Percentiles rank a stretch among this genome's conserved stretches.
phyloP scores from a whole-genome alignment of 768 basidiomycete species.

The Suillus weaverae region DNA sequence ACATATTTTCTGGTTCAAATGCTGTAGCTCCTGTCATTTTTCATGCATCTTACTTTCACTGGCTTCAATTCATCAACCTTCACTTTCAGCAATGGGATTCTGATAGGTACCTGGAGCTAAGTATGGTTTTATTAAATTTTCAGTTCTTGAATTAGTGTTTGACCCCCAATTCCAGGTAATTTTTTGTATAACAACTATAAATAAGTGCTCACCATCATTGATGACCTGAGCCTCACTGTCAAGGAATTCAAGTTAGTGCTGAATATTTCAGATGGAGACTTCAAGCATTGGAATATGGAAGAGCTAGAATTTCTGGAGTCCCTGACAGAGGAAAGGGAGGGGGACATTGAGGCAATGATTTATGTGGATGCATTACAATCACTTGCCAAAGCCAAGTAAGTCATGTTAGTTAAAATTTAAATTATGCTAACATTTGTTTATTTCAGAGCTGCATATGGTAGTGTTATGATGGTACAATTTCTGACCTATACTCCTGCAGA shows the following conservation, averaged over 20 bases:
- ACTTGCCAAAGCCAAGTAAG: neutral
- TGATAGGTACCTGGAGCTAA: conserved; percentile 7
- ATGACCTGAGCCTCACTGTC: neutral
- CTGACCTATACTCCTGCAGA: conserved; percentile 15
- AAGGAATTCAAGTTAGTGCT: neutral
- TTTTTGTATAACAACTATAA: conserved; percentile 20
- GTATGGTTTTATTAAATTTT: conserved; percentile 2
- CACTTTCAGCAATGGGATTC: conserved; percentile 13
- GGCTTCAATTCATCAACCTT: conserved; percentile 12
- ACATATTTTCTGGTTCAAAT: conserved; percentile 17
- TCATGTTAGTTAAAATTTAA: too few species aligned
- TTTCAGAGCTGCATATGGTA: conserved; percentile 16
- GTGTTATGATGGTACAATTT: conserved; percentile 11
- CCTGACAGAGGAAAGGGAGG: conserved; percentile 5
- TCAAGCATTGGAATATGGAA: conserved; percentile 1
- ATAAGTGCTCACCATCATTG: conserved; percentile 16
- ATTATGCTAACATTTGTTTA: neutral
- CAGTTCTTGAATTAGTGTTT: neutral
- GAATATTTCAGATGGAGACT: neutral
- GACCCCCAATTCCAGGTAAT: neutral
- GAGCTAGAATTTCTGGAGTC: neutral
- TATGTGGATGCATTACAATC: conserved; percentile 4
- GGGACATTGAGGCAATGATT: conserved; percentile 21
- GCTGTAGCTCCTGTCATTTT: conserved; percentile 10
- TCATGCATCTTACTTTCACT: conserved; percentile 19